Conservation (phyloP, 1,284 basidiomycete species). For the Abortiporus biennis region DNA sequence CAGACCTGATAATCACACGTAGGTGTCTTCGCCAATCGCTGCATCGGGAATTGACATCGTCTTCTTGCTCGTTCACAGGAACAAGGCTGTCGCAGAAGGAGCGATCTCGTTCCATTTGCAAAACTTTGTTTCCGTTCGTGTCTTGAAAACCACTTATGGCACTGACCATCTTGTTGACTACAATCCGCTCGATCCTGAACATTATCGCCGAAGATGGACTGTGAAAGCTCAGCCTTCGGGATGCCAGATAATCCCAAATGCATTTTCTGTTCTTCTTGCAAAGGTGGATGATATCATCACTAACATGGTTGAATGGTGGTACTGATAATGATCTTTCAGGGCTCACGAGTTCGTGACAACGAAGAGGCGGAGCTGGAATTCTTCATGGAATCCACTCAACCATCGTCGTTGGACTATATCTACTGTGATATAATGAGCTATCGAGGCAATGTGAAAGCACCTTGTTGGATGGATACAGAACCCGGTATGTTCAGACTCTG, state of each 20-base stretch:
- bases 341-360: constrained; percentile 25
- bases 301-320: neutral
- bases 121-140: constrained; percentile 27
- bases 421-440: constrained; percentile 34
- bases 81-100: constrained; percentile 30
- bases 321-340: constrained; percentile 23
- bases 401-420: constrained; percentile 20
- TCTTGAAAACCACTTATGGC: constrained; percentile 30
- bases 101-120: constrained; percentile 30
- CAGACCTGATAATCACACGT: constrained; percentile 43
- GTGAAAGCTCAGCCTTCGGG: constrained; percentile 25
- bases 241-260: constrained; percentile 21
- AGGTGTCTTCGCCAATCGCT: constrained; percentile 11
- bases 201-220: constrained; percentile 20
- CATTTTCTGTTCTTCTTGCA: constrained; percentile 26
- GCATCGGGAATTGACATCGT: neutral
- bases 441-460: constrained; percentile 28
- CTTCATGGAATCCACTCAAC: constrained; percentile 24
- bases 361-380: constrained; percentile 37
- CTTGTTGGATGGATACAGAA: constrained; percentile 40
- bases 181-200: constrained; percentile 23
- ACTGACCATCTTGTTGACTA: constrained; percentile 22
- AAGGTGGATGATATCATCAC: constrained; percentile 19
- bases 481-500: constrained; percentile 24
- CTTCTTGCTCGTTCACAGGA: constrained; percentile 10